phyloP scores from a whole-genome alignment of 345 rosid genomes.

The Turritis glabra region DNA sequence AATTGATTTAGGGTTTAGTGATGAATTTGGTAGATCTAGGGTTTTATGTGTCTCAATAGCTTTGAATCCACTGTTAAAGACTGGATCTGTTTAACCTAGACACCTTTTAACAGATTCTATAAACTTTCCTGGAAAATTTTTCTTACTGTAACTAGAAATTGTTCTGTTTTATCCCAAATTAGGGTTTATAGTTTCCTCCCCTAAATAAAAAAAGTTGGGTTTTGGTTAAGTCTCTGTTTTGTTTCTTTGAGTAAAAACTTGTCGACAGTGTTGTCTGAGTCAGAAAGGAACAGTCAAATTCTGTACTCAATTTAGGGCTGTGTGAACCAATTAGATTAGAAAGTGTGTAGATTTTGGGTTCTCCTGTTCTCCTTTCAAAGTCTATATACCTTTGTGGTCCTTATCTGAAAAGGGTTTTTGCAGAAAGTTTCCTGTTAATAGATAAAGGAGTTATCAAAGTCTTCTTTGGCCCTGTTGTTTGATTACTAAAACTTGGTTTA shows the following conservation, averaged over 20 bases:
- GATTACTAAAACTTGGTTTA: slow-evolving; percentile 1
- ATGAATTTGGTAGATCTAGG: slow-evolving; percentile 26
- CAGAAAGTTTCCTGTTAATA: not conserved
- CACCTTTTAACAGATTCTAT: not conserved
- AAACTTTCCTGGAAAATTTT: slow-evolving; percentile 1
- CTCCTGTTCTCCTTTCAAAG: not conserved
- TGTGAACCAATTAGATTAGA: not conserved
- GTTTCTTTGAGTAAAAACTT: not conserved
- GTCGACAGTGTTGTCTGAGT: not conserved
- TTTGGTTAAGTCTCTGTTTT: not conserved
- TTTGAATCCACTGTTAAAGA: not conserved
- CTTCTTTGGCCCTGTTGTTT: not conserved
- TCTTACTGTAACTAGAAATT: not conserved
- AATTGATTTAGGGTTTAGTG: not conserved
- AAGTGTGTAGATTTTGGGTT: not conserved
- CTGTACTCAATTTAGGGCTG: not conserved
- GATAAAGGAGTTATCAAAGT: not conserved
- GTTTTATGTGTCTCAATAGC: not conserved
- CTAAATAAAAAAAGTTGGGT: not conserved
- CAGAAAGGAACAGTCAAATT: too few species aligned
- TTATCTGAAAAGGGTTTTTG: not conserved
- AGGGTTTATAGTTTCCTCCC: slow-evolving; percentile 24
- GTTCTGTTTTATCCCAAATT: slow-evolving; percentile 19
- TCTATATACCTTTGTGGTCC: slow-evolving; percentile 1
- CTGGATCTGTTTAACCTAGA: slow-evolving; percentile 21